A percentile compares a stretch with the other conserved stretches of the same genome.
Evolutionary conservation across 345 rosid species (phyloP).

Genomic region (Euphorbia peplus): DNA sequence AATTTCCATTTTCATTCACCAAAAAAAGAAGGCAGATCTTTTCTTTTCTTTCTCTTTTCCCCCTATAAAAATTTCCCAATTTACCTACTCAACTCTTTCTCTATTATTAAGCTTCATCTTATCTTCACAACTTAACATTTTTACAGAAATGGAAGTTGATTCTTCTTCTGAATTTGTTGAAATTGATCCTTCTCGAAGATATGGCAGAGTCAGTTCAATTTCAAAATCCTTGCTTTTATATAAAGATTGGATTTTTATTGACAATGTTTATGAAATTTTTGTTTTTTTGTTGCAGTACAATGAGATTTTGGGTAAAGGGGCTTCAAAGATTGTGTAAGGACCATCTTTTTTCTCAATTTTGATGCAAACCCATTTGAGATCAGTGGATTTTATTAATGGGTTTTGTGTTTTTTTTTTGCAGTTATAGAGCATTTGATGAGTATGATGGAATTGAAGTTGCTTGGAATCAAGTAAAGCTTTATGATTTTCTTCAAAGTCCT

Average conservation of each 20-base stretch:
- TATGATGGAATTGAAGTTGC: conserved; percentile 96
- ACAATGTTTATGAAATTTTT: background rate
- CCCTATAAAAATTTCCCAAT: background rate
- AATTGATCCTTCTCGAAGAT: conserved; percentile 32
- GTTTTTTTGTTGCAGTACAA: conserved; percentile 22
- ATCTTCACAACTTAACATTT: background rate
- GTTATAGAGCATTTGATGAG: conserved; percentile 94
- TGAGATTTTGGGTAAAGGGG: conserved; percentile 29
- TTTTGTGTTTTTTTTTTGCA: conserved; percentile 21
- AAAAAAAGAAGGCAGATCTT: background rate
- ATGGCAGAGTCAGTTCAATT: conserved; percentile 19
- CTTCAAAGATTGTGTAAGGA: conserved; percentile 29
- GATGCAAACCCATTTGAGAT: background rate
- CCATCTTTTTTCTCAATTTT: background rate
- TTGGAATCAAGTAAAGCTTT: conserved; percentile 97
- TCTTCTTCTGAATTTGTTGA: conserved; percentile 30
- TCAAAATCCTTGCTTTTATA: conserved; percentile 6
- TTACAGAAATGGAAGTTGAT: conserved; percentile 34
- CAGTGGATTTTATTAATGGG: background rate
- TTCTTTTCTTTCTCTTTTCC: background rate
- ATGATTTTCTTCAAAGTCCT: conserved; percentile 81
- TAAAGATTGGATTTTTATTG: background rate
- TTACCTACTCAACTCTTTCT: no score
- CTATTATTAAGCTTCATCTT: conserved; percentile 2
- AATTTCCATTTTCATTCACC: background rate